These are phyloP conservation scores for Croton laevigatus DNA, from an alignment of 441 rosid species.

Conservation along the genomic window DNA sequence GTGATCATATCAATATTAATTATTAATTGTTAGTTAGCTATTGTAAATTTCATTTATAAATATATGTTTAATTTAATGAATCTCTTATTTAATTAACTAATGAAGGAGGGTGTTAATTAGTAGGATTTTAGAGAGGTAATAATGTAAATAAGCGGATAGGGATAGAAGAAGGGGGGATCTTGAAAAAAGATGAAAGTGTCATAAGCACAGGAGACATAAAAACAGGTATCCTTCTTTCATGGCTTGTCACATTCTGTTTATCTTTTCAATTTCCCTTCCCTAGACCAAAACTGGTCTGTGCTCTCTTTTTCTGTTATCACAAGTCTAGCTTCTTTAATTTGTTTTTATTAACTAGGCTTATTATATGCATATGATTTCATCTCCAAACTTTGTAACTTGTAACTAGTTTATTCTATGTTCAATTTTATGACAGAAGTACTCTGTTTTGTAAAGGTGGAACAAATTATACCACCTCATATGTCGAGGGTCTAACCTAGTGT, in stretches of 20 bases:
- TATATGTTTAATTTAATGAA: neutral
- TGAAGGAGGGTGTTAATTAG: neutral
- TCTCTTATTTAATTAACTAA: neutral
- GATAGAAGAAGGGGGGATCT: neutral
- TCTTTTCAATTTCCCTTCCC: neutral
- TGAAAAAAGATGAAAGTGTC: conserved; percentile 16
- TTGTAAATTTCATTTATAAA: neutral
- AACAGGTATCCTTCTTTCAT: conserved; percentile 30
- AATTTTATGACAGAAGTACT: too few relatives aligned
- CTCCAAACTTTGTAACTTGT: too few relatives aligned
- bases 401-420: too few relatives aligned
- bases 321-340: neutral
- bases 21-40: neutral
- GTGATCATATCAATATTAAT: conserved; percentile 11
- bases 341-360: neutral
- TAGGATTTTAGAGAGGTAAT: neutral
- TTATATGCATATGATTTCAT: neutral
- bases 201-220: conserved; percentile 27
- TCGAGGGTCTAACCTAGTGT: too few relatives aligned
- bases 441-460: too few relatives aligned
- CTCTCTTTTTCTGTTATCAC: neutral
- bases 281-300: neutral
- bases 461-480: too few relatives aligned
- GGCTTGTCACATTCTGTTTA: conserved; percentile 27
- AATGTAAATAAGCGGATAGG: neutral